Base-by-base conservation (phyloP, 2,329 filamentous ascomycete genomes). In the Alternaria arborescens region DNA sequence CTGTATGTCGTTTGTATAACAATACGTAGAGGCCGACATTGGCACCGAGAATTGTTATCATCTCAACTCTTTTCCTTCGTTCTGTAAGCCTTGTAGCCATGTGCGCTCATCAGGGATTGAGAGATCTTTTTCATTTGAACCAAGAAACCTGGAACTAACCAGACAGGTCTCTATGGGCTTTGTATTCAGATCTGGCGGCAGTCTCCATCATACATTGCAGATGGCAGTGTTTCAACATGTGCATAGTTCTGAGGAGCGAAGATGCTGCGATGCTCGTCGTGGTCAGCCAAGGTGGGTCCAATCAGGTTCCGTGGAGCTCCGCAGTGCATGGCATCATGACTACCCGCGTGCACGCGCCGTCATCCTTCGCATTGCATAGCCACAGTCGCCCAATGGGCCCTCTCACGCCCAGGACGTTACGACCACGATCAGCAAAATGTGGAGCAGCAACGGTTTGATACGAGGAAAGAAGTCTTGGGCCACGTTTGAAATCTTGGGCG, bases 361-460 rank as follows among this genome's bases (percentile, higher is more conserved):
- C 34, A 42, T 43, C 24, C 22, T 44, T 54, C 38, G 50, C 38
- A 34, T 46, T 43, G 55, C 59, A 47, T 46, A 61, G 54, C 54
- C 58, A 53, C 58, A 50, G 47, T 53, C 30, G 36, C 28, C 50
- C 34, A 26, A 30, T 38, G 46, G 28, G 44, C 42, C 42, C 30
- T 52, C 47, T 28, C n/a, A n/a, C 46, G 55, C 40, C 55, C 46
- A 46, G 47, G 40, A 52, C 40, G 41, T 52, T 52, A n/a, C 55
- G 41, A 59, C 55, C 30, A 32, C 50, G 50, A 61, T 52, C 30
- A 51, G 36, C 42, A 24, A 60, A 65, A 58, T 62, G 64, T 62
- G 61, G 64, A 61, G 42, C 56, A 51, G n/a, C 50, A 48, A 34
- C 51, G 38, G 51, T 58, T 55, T 62, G 61, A 62, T 55, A 64